Percentiles rank a stretch among this genome's conserved stretches.
Conservation (phyloP, 768 basidiomycete genomes). For the Suillus cothurnatus region DNA sequence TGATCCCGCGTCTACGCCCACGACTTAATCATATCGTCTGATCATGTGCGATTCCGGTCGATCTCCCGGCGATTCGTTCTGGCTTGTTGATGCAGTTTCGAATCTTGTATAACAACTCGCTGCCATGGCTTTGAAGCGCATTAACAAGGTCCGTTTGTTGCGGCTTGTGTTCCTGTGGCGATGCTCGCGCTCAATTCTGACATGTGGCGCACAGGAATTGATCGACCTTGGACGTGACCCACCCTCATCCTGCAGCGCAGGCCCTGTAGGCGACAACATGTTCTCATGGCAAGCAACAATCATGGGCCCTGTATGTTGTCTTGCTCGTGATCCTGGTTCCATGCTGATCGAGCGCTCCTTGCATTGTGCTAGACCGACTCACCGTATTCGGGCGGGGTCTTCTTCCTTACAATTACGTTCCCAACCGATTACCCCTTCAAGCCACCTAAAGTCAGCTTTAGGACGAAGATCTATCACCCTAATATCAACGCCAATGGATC, state of each 20-base stretch:
- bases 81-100: conserved; percentile 17
- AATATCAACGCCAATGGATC: conserved; percentile 99
- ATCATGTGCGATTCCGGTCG: conserved; percentile 42
- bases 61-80: conserved; percentile 29
- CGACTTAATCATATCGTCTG: conserved; percentile 22
- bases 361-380: conserved; percentile 76
- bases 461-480: conserved; percentile 99
- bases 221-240: conserved; percentile 99
- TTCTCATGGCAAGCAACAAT: conserved; percentile 99
- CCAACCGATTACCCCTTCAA: conserved; percentile 99
- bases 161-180: conserved; percentile 14
- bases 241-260: conserved; percentile 98
- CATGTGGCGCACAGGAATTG: conserved; percentile 71
- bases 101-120: conserved; percentile 13
- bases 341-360: conserved; percentile 24
- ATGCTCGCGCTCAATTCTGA: conserved; percentile 19
- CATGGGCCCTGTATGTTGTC: conserved; percentile 89
- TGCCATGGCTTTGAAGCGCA: conserved; percentile 96
- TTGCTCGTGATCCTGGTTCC: conserved; percentile 7
- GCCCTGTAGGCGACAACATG: conserved; percentile 97
- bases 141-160: conserved; percentile 81
- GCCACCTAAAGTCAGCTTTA: conserved; percentile 99
- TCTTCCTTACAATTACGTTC: conserved; percentile 95
- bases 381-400: conserved; percentile 98
- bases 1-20: not conserved